These are phyloP conservation scores for Alternaria metachromatica DNA, from an alignment of 2,329 filamentous ascomycete species.

Conservation along the genomic window DNA sequence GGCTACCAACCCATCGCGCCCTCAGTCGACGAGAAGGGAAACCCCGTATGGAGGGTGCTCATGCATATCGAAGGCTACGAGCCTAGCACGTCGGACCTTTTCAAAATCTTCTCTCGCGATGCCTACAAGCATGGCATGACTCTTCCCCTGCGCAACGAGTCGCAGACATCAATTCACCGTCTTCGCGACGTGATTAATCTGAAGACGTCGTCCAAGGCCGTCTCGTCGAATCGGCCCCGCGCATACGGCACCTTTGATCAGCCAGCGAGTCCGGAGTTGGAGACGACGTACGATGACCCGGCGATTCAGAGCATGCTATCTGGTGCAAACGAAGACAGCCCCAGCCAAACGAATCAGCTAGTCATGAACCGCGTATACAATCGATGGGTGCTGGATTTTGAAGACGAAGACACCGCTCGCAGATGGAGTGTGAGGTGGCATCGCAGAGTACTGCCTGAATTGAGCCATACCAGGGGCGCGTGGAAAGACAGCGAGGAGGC, in stretches of 20 bases:
- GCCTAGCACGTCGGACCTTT: conserved; percentile 36
- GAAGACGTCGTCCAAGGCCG: conserved; percentile 20
- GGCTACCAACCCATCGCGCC: conserved; percentile 44
- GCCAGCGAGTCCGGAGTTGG: neutral
- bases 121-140: conserved; percentile 44
- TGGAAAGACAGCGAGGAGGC: conserved; percentile 47
- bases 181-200: conserved; percentile 41
- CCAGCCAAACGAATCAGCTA: conserved; percentile 29
- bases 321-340: conserved; percentile 10
- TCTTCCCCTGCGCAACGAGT: conserved; percentile 30
- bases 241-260: conserved; percentile 18
- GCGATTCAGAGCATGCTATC: conserved; percentile 22
- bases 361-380: conserved; percentile 48
- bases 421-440: conserved; percentile 62
- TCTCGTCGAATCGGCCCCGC: conserved; percentile 29
- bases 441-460: conserved; percentile 52
- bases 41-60: conserved; percentile 39
- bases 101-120: conserved; percentile 37
- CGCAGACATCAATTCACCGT: conserved; percentile 24
- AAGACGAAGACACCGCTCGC: conserved; percentile 61
- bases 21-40: conserved; percentile 15
- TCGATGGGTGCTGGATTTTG: conserved; percentile 64
- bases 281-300: conserved; percentile 21
- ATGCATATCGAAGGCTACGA: conserved; percentile 47
- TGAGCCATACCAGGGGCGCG: conserved; percentile 12